A percentile compares a stretch with the other conserved stretches of the same genome.
Conservation (phyloP, 345 rosid genomes). For the Sonneratia alba region DNA sequence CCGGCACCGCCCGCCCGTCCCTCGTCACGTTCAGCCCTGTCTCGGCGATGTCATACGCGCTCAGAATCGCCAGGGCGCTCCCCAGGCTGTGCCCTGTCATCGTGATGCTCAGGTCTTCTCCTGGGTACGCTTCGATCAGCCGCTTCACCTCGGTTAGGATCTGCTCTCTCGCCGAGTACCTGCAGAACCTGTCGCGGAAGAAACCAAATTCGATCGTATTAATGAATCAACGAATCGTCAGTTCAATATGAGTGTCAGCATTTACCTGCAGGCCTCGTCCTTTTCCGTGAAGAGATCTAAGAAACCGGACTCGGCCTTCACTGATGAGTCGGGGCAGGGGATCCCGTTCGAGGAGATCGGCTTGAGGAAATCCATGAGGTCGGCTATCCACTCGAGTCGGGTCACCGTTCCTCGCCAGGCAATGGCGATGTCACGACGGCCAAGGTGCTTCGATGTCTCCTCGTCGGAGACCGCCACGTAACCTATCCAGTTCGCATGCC, state of each 20-base stretch:
- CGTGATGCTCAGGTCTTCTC: constrained; percentile 58
- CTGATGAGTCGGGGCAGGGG: constrained; percentile 57
- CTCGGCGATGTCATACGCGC: constrained; percentile 69
- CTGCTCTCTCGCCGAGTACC: constrained; percentile 66
- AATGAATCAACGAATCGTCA: too few relatives aligned
- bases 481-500: constrained; percentile 80
- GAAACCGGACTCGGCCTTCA: constrained; percentile 78
- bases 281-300: constrained; percentile 67
- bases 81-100: constrained; percentile 83
- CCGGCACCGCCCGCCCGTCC: constrained; percentile 33
- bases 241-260: too few relatives aligned
- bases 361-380: constrained; percentile 62
- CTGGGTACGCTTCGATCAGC: constrained; percentile 30
- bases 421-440: constrained; percentile 62
- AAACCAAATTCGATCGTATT: too few relatives aligned
- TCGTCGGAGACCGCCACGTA: constrained; percentile 69
- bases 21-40: constrained; percentile 36
- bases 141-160: constrained; percentile 49
- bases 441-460: constrained; percentile 33
- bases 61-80: constrained; percentile 60
- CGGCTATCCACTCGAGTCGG: constrained; percentile 62
- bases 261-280: constrained; percentile 30
- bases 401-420: constrained; percentile 89
- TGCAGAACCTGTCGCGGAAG: constrained; percentile 15
- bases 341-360: constrained; percentile 35